Evolutionary conservation across 768 basidiomycete genomes (phyloP), one percentile per base, ranked within the genome.

Genomic region (Aureoboletus auriporus): DNA sequence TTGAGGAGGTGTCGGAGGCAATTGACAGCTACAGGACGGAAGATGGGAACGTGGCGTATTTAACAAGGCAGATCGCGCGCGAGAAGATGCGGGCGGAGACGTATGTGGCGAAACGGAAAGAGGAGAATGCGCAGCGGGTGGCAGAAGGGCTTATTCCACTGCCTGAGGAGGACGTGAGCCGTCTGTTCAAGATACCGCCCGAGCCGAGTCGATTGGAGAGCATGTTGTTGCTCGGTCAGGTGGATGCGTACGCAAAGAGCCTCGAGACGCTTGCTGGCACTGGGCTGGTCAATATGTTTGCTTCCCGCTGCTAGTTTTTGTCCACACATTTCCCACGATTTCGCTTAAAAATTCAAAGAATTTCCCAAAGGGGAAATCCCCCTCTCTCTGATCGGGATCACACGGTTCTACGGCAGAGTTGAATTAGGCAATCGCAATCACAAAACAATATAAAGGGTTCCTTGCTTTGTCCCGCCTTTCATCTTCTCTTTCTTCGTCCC

Each of bases 131-230:
- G 33, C 72, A 72, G 44, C 80, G 93, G 38, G 76, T 86, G 53
- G 84, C 82, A 34, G 89, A 93, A 60, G 93, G 93, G 11, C 71
- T 94, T 43, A 80, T 80, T 23, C 90, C 93, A 54, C 73, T 94
- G 27, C 93, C 93, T 2, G 87, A 92, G 66, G 89, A 95, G 63
- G 87, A 92, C 59, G 80, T 91, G 30, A 75, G 79, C 60, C 77
- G 92, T 53, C 62, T 93, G 63, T 93, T 92, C 75, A 92, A 87
- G 71, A 88, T 93, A 33, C 89, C 92, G 7, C 72, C 82, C 17
- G 93, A 95, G 62, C 93, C 93, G 20, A 92, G 82, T 64, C 80
- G 93, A 50, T 68, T 96, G 54, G 93, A 95, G 59, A 86, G 89
- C 66, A 74, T 92, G 81, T 66, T 94, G 65, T 58, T 93, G 49